Evolutionary conservation across 1,284 basidiomycete species (phyloP).

Genomic region (Earliella scabrosa): DNA sequence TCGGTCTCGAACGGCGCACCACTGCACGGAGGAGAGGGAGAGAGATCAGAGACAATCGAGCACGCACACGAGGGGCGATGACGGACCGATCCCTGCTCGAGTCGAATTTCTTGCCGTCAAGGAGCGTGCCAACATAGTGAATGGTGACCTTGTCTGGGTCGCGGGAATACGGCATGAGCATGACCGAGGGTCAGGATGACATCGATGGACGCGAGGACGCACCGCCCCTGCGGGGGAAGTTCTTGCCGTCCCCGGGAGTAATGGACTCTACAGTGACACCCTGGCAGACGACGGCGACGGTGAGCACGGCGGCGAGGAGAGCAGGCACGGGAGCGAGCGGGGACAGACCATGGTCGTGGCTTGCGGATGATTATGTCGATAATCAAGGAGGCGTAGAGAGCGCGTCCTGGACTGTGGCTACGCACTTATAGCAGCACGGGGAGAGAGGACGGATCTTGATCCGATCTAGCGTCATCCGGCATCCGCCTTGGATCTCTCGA

Average conservation of each 20-base stretch:
- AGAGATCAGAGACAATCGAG: not conserved
- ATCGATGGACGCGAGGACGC: slow-evolving; percentile 28
- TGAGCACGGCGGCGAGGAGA: slow-evolving; percentile 3
- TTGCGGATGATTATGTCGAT: slow-evolving; percentile 39
- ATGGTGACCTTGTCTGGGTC: slow-evolving; percentile 59
- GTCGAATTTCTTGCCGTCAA: slow-evolving; percentile 67
- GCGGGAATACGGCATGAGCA: not conserved
- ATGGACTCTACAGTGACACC: slow-evolving; percentile 50
- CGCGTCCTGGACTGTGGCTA: slow-evolving; percentile 34
- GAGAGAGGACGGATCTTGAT: slow-evolving; percentile 78
- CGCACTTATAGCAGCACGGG: slow-evolving; percentile 53
- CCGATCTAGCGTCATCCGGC: slow-evolving; percentile 46
- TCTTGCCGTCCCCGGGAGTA: slow-evolving; percentile 46
- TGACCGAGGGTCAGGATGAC: not conserved
- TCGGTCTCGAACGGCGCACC: slow-evolving; percentile 67
- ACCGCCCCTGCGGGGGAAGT: slow-evolving; percentile 54
- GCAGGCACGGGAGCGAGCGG: slow-evolving; percentile 3
- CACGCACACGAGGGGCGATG: slow-evolving; percentile 3
- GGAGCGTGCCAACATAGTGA: slow-evolving; percentile 75
- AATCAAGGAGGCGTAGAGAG: slow-evolving; percentile 39
- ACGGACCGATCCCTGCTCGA: slow-evolving; percentile 68
- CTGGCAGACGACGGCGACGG: slow-evolving; percentile 27
- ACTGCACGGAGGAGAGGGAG: slow-evolving; percentile 38
- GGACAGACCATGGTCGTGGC: slow-evolving; percentile 34
- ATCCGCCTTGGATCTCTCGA: slow-evolving; percentile 31